Conservation (phyloP, 2,329 filamentous ascomycete genomes). For the Penicillium thymicola region DNA sequence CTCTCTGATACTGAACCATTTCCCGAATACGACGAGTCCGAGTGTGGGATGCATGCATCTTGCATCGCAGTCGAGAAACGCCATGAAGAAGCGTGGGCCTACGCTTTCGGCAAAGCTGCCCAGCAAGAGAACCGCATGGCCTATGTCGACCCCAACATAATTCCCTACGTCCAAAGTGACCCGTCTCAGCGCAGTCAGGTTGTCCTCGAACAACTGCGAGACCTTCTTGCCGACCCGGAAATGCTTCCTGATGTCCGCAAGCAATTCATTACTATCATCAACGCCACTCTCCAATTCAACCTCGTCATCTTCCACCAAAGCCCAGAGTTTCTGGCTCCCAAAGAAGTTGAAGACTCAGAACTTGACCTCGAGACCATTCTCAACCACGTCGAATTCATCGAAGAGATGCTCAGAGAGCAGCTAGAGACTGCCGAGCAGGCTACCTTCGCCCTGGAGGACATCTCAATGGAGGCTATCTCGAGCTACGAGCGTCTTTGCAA, state of each 20-base stretch:
- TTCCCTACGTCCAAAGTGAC: background rate
- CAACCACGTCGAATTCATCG: background rate
- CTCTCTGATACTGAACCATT: conserved; percentile 30
- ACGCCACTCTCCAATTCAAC: conserved; percentile 24
- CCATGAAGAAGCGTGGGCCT: conserved; percentile 22
- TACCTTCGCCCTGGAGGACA: conserved; percentile 5
- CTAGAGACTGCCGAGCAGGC: conserved; percentile 7
- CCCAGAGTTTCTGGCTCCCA: conserved; percentile 7
- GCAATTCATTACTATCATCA: conserved; percentile 22
- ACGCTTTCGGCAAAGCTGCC: conserved; percentile 22
- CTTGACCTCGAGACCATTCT: conserved; percentile 14
- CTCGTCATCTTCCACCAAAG: conserved; percentile 21
- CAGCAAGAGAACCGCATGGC: conserved; percentile 19
- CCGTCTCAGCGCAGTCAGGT: conserved; percentile 1
- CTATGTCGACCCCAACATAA: conserved; percentile 15
- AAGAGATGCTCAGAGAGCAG: conserved; percentile 13
- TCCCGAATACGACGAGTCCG: conserved; percentile 24
- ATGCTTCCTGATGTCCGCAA: conserved; percentile 10
- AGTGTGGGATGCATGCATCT: conserved; percentile 9
- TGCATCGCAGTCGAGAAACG: conserved; percentile 4
- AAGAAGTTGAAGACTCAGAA: conserved; percentile 11
- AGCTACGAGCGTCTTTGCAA: conserved; percentile 14
- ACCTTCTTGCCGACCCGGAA: conserved; percentile 10
- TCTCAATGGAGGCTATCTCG: conserved; percentile 5
- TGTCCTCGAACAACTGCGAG: conserved; percentile 17